phyloP scores from a whole-genome alignment of 768 basidiomycete species.

The Russula sp. region DNA sequence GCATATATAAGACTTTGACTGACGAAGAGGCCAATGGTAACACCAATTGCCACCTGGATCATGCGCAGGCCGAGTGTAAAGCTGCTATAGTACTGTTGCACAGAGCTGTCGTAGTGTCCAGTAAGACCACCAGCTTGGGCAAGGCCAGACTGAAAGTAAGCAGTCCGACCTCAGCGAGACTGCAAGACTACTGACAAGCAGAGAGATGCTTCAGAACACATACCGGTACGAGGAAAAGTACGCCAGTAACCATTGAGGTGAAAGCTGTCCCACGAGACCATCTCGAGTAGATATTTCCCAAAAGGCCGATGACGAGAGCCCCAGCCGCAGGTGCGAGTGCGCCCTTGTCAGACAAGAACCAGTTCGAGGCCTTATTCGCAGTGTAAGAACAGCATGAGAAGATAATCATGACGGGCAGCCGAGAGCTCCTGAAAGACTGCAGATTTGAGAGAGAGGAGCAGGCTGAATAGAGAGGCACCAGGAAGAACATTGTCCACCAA shows the following conservation, averaged over 20 bases:
- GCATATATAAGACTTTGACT: conserved; percentile 76
- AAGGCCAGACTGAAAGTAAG: conserved; percentile 52
- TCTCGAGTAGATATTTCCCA: conserved; percentile 78
- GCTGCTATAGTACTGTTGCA: conserved; percentile 66
- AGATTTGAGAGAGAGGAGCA: conserved; percentile 71
- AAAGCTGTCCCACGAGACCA: conserved; percentile 74
- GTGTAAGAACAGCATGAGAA: conserved; percentile 72
- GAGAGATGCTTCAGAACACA: conserved; percentile 27
- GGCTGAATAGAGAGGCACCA: conserved; percentile 71
- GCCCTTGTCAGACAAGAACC: conserved; percentile 55
- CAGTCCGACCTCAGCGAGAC: not conserved
- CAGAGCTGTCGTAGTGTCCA: conserved; percentile 51
- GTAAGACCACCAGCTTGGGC: conserved; percentile 67
- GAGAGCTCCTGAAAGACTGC: conserved; percentile 60
- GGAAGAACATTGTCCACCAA: conserved; percentile 69
- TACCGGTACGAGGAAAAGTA: conserved; percentile 85
- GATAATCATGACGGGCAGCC: conserved; percentile 68
- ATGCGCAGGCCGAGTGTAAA: conserved; percentile 75
- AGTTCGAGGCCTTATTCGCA: conserved; percentile 56
- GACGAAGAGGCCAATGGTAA: conserved; percentile 77
- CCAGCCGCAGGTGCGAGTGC: conserved; percentile 75
- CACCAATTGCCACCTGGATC: conserved; percentile 79
- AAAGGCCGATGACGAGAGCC: conserved; percentile 68
- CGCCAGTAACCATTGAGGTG: conserved; percentile 88
- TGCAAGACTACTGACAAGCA: not conserved